Evolutionary conservation across 345 rosid species (phyloP).

Genomic region (Heritiera fomes): DNA sequence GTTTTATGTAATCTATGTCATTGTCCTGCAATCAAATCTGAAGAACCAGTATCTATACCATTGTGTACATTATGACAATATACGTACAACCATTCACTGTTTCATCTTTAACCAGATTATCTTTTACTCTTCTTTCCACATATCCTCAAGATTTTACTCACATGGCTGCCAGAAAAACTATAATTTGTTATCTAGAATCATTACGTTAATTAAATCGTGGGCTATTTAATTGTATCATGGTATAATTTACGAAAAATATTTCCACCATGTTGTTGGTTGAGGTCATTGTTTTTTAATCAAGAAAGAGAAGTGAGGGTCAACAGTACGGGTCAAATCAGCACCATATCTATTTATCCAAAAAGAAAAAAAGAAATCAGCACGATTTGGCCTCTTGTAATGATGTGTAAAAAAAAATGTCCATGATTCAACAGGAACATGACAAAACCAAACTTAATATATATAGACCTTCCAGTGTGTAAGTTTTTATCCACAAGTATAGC

Average conservation of each 20-base stretch:
- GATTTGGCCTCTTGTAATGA: constrained; percentile 23
- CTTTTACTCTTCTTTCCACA: neutral
- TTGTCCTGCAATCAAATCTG: neutral
- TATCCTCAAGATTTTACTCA: neutral
- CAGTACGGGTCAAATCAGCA: constrained; percentile 31
- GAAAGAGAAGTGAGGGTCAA: constrained; percentile 33
- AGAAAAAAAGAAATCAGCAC: neutral
- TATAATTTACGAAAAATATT: neutral
- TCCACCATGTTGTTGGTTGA: neutral
- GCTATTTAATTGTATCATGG: neutral
- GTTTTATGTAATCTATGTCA: neutral
- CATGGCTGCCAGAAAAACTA: neutral
- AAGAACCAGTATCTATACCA: neutral
- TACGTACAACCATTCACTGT: neutral
- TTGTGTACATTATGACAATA: neutral
- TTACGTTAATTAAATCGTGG: neutral
- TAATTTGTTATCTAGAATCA: neutral
- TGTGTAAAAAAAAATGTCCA: constrained; percentile 6
- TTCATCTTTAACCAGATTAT: neutral
- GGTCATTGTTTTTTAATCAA: constrained; percentile 18
- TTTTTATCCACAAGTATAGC: neutral
- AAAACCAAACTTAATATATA: constrained; percentile 25
- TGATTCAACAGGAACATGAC: neutral
- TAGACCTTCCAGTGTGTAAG: constrained; percentile 21
- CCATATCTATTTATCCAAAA: constrained; percentile 15